Evolutionary conservation across 306 rosid species (phyloP).

Genomic region (Vachellia collinsii): DNA sequence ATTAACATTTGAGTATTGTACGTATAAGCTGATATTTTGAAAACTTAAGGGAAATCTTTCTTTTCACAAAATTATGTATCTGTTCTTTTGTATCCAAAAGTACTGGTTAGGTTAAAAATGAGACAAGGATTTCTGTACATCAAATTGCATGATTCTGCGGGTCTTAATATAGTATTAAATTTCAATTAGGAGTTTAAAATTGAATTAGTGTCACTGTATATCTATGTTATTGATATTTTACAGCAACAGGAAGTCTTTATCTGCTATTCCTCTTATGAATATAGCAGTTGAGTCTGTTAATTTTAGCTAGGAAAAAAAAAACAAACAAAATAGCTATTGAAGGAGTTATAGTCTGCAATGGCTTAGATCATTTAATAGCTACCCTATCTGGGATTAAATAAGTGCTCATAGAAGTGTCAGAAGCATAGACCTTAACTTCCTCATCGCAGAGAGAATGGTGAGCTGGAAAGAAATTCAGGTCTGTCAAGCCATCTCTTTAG

Average conservation of each 20-base stretch:
- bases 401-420: not conserved
- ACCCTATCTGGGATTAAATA: not conserved
- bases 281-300: not conserved
- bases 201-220: not conserved
- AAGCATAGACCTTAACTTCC: not conserved
- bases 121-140: not conserved
- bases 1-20: not conserved
- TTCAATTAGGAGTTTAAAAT: not conserved
- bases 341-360: not conserved
- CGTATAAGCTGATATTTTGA: not conserved
- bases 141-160: not conserved
- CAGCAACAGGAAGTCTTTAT: not conserved
- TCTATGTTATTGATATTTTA: not conserved
- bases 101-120: not conserved
- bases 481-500: not conserved
- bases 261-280: not conserved
- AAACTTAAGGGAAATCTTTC: not conserved
- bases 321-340: not conserved
- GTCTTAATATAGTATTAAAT: not conserved
- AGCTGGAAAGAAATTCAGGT: not conserved
- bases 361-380: not conserved
- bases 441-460: not conserved
- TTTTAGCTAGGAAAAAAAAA: not conserved
- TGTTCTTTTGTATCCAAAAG: not conserved
- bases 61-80: not conserved